phyloP scores from a whole-genome alignment of 768 basidiomycete genomes.

The Calocybe gangraenosa region DNA sequence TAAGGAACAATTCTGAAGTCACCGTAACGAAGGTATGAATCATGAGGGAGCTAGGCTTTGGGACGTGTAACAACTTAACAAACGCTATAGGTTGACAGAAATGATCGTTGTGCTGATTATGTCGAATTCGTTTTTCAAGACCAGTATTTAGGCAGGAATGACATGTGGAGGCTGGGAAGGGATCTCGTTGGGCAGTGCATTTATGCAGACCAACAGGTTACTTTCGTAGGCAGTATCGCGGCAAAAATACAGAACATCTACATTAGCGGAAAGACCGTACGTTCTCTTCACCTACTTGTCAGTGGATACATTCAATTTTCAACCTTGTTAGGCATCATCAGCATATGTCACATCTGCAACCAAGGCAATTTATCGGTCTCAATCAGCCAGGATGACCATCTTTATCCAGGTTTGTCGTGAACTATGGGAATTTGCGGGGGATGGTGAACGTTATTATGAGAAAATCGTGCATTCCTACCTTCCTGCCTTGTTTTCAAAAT shows the following conservation, averaged over 20 bases:
- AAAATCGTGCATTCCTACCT: constrained; percentile 98
- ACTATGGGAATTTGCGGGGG: constrained; percentile 95
- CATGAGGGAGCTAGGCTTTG: not conserved
- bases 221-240: constrained; percentile 76
- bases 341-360: constrained; percentile 80
- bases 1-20: constrained; percentile 73
- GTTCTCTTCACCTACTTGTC: constrained; percentile 4
- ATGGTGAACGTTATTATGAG: constrained; percentile 93
- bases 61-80: constrained; percentile 12
- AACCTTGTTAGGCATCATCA: constrained; percentile 63
- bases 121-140: constrained; percentile 92
- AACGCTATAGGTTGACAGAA: constrained; percentile 59
- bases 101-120: constrained; percentile 61
- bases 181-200: constrained; percentile 78
- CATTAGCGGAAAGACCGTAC: constrained; percentile 61
- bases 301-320: constrained; percentile 4
- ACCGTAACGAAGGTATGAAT: constrained; percentile 49
- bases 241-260: constrained; percentile 83
- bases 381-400: constrained; percentile 88
- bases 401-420: constrained; percentile 97
- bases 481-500: constrained; percentile 80
- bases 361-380: constrained; percentile 83
- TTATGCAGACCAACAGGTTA: constrained; percentile 79
- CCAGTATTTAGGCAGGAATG: constrained; percentile 92
- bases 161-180: constrained; percentile 94